Conservation (phyloP, 1,284 basidiomycete genomes). For the Mycena citricolor region DNA sequence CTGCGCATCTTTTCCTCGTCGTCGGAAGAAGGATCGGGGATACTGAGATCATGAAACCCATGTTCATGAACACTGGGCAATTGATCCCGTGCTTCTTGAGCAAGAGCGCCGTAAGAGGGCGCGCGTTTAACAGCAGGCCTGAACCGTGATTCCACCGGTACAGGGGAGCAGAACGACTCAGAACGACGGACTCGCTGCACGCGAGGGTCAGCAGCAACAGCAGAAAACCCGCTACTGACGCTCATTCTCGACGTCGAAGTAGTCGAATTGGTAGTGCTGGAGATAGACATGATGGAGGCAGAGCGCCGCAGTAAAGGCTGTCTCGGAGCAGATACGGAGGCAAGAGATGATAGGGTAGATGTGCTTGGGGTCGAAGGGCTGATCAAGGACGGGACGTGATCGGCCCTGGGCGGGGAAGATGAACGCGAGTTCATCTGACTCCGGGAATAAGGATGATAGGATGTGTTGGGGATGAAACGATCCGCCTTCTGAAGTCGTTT, state of each 20-base stretch:
- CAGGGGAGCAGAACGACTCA: constrained; percentile 40
- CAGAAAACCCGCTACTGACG: constrained; percentile 29
- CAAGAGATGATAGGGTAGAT: constrained; percentile 57
- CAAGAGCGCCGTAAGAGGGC: constrained; percentile 48
- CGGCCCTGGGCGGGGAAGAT: constrained; percentile 39
- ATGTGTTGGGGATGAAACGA: constrained; percentile 47
- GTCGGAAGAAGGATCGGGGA: constrained; percentile 61
- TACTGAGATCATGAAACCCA: constrained; percentile 29
- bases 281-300: constrained; percentile 36
- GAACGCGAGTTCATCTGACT: constrained; percentile 36
- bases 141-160: constrained; percentile 26
- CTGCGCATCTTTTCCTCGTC: constrained; percentile 71
- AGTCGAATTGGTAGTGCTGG: constrained; percentile 31
- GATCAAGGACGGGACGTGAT: constrained; percentile 41
- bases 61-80: constrained; percentile 23
- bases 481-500: constrained; percentile 68
- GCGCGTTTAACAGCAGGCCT: constrained; percentile 40
- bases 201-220: constrained; percentile 37
- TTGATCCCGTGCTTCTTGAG: constrained; percentile 38
- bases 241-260: constrained; percentile 39
- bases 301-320: constrained; percentile 38
- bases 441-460: constrained; percentile 63
- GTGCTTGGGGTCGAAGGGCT: constrained; percentile 66
- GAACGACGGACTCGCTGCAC: constrained; percentile 43
- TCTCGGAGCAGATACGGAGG: constrained; percentile 31